Conservation (phyloP, 768 basidiomycete species). For the Suillus occidentalis region DNA sequence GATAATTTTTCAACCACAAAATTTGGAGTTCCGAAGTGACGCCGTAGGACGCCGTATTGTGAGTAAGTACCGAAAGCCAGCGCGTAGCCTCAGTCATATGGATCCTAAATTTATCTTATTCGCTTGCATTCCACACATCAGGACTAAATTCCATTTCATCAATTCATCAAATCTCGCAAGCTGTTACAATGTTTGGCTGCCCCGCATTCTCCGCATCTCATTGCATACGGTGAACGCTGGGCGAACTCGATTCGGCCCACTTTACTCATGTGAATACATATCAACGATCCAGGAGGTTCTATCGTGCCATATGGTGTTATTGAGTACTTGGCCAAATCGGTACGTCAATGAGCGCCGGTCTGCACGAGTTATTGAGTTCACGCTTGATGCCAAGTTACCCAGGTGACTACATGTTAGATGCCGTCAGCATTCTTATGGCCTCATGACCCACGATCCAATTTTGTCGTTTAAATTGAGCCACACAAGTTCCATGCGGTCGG, state of each 20-base stretch:
- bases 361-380: background rate
- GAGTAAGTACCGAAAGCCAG: background rate
- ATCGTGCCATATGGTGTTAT: background rate
- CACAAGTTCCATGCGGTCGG: slow-evolving; percentile 13
- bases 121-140: background rate
- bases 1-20: background rate
- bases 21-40: background rate
- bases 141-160: background rate
- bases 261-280: background rate
- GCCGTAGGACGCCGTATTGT: background rate
- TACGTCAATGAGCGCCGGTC: background rate
- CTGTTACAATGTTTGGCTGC: background rate
- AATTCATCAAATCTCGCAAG: background rate
- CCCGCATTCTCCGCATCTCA: slow-evolving; percentile 2
- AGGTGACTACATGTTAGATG: background rate
- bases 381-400: background rate
- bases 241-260: background rate
- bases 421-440: slow-evolving; percentile 1
- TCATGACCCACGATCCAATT: slow-evolving; percentile 7
- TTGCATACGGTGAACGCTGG: background rate
- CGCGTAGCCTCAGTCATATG: background rate
- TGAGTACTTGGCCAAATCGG: background rate
- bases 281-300: background rate
- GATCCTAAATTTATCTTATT: background rate
- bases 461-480: slow-evolving; percentile 5